These are phyloP conservation scores for Cryphonectria nitschkei DNA, from an alignment of 2,329 filamentous ascomycete species.

Conservation along the genomic window DNA sequence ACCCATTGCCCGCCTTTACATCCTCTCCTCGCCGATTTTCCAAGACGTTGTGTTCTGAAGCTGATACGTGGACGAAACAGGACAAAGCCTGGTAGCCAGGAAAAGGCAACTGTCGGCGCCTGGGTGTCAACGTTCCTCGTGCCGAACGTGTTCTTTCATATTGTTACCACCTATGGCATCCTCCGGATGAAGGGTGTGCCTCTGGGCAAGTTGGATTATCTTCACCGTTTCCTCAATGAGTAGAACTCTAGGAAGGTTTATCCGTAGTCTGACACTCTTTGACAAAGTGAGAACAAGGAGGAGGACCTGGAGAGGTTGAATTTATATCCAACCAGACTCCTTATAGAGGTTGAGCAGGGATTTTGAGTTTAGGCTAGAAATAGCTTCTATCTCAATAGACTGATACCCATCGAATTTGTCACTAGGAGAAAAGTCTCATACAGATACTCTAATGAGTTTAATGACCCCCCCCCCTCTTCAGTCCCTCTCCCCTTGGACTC, in stretches of 20 bases:
- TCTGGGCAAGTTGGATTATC: constrained; percentile 60
- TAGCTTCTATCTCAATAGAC: not conserved
- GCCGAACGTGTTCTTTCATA: constrained; percentile 66
- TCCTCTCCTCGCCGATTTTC: too few species aligned
- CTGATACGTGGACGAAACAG: not conserved
- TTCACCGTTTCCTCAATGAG: constrained; percentile 34
- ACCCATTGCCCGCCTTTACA: not conserved
- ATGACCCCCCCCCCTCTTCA: too few species aligned
- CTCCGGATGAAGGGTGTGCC: constrained; percentile 59
- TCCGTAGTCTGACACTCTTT: not conserved
- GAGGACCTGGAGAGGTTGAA: too few species aligned
- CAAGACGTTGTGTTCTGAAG: not conserved
- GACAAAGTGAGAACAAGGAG: not conserved
- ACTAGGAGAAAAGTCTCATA: not conserved
- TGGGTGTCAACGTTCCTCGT: constrained; percentile 51
- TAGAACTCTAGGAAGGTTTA: not conserved
- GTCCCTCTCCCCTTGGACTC: not conserved
- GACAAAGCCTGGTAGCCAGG: too few species aligned
- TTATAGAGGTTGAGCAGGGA: not conserved
- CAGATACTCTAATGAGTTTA: not conserved
- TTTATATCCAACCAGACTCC: not conserved
- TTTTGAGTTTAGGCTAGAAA: not conserved
- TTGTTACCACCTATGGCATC: constrained; percentile 59
- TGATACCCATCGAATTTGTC: not conserved
- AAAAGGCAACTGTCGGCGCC: constrained; percentile 34